Base-by-base conservation (phyloP, 306 rosid genomes). In the Begonia peltatifolia region DNA sequence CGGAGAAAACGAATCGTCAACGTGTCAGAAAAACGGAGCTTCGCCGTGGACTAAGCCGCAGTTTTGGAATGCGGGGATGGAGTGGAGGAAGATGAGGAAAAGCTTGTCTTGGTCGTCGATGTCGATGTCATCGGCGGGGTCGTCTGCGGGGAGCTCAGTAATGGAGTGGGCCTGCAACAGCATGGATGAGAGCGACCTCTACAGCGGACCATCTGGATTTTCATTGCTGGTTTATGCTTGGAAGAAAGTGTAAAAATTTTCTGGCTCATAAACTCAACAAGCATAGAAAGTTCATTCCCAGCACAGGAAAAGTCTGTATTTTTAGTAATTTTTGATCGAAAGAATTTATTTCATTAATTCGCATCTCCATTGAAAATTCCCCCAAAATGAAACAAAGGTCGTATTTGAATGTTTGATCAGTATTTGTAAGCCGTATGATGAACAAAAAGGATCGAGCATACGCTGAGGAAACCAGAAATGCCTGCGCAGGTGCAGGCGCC, bases 211-310 rank as follows among this genome's bases (percentile, higher is more conserved):
- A 1, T 3, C 70, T 52, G 95, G 94, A 6, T 90, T 90, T 69
- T 74, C 99, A 23, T 51, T 90, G 64, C 70, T 78, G 54, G 82
- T 90, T 70, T 86, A 90, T 55, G 99, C 99, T 43, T 83, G 86
- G 87, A 80, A 75, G 63, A 79, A 73, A 61, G 3, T 3, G 38
- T 30, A 6, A 7, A 2, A 30, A 30, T 5, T 30, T 25, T 25
- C 35, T 25, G 35, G 35, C 38, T 30, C 38, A 30, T 30, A 30
- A 30, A 30, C 38, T 30, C 38, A 30, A 7, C 7, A 30, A 30
- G 38, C 38, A 30, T 30, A 30, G 38, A 7, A 30, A 30, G 38
- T 30, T 20, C 23, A 2, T 20, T 20, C 23, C 23, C 23, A 20
- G 23, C 23, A 20, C 23, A 20, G 38, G 6, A 30, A 30, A 30